phyloP scores from a whole-genome alignment of 495 filamentous ascomycete genomes.

The Xanthoparmelia taractica region DNA sequence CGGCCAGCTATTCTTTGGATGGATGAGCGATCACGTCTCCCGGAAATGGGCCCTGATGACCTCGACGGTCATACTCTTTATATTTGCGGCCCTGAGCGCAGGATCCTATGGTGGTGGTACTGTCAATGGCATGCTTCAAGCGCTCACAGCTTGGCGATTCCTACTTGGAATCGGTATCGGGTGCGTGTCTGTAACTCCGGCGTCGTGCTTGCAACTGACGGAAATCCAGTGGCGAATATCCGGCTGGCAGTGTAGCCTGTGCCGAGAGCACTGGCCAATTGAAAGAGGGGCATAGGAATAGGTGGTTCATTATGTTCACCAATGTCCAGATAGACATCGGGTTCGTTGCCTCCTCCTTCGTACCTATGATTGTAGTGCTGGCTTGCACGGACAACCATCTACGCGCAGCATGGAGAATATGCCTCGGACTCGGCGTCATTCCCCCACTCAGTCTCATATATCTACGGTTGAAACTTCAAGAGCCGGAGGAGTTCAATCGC shows the following conservation, averaged over 20 bases:
- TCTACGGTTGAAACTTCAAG: constrained; percentile 65
- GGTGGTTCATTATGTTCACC: constrained; percentile 91
- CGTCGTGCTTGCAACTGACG: constrained; percentile 41
- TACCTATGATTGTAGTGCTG: constrained; percentile 64
- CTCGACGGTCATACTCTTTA: constrained; percentile 72
- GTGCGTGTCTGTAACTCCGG: constrained; percentile 13
- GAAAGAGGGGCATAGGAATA: constrained; percentile 68
- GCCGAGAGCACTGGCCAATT: constrained; percentile 80
- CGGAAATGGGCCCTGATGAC: constrained; percentile 72
- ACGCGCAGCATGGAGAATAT: constrained; percentile 66
- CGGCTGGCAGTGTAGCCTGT: constrained; percentile 75
- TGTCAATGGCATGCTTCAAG: constrained; percentile 62
- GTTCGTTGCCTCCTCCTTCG: constrained; percentile 67
- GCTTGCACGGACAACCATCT: constrained; percentile 62
- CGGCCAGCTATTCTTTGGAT: constrained; percentile 77
- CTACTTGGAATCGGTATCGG: constrained; percentile 59
- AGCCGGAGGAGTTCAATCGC: constrained; percentile 73
- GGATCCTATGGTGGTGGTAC: constrained; percentile 67
- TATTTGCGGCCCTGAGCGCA: constrained; percentile 73
- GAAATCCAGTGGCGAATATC: constrained; percentile 69
- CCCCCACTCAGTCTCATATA: constrained; percentile 69
- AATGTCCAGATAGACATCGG: constrained; percentile 81
- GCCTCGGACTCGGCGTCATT: constrained; percentile 69
- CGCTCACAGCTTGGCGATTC: constrained; percentile 79
- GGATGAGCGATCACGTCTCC: constrained; percentile 72